Evolutionary conservation across 805 yeast species (phyloP), one percentile per base, ranked within the genome.

Genomic region (Ogataea ramenticola): DNA sequence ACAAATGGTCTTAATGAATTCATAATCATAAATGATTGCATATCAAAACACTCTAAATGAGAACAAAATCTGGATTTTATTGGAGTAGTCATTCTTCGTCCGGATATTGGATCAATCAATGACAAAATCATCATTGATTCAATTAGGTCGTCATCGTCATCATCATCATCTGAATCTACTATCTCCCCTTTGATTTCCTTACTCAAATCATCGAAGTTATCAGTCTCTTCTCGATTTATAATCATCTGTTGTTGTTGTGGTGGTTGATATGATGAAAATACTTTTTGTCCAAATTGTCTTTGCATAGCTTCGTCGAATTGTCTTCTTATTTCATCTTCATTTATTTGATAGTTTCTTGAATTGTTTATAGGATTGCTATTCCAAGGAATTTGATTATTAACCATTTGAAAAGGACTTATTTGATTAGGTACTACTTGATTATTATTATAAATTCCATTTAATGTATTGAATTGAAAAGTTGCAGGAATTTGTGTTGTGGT

Each of bases 31-130:
- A 64, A 64, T 4, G 62, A 53, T 4, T 49, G 49, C 42, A 63
- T 45, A 44, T 64, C 68, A 42, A 64, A 64, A 43, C 67, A 64
- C 41, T 61, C 66, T 14, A 62, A 41, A 47, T 64, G 68, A 2
- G 67, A 58, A 46, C 68, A 64, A 39, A 44, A 60, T 32, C 55
- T 46, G 1, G 62, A 51, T 37, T 64, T 46, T n/a, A 62, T 42
- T 1, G 68, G 68, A 2, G 58, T 60, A 4, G 43, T 46, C 44
- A 63, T 36, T 34, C 56, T 41, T 12, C 44, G 46, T n/a, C 64
- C 64, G 1, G 65, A 55, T 2, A 64, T 44, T 4, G 68, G 68
- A 38, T 64, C 68, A 24, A 48, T 43, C 19, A 64, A 45, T 0
- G 67, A 59, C n/a, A 64, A 43, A 26, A 57, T 42, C 45, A 61